Percentiles rank a stretch among this genome's conserved stretches.
These are phyloP conservation scores for Coniochaeta sp. DNA, from an alignment of 2,329 filamentous ascomycete species.

Conservation along the genomic window DNA sequence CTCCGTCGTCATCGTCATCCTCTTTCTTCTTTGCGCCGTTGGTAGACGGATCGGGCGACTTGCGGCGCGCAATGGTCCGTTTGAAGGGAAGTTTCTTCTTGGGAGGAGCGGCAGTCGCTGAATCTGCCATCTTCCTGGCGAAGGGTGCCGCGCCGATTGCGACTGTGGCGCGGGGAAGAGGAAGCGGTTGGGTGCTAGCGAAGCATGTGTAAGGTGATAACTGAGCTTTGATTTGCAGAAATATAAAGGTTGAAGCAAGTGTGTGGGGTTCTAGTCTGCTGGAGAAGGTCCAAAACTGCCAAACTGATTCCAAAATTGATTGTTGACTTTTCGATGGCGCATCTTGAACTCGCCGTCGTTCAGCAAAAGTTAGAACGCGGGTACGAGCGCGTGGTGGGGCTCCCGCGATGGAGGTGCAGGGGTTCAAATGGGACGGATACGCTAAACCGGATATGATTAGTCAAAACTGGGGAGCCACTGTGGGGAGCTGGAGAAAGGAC, in stretches of 20 bases:
- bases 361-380: not conserved
- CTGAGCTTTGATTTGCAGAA: too few species aligned
- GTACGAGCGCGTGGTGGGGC: not conserved
- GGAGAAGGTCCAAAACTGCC: not conserved
- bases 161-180: not conserved
- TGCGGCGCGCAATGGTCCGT: conserved; percentile 14
- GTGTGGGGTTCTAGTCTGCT: too few species aligned
- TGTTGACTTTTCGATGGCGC: not conserved
- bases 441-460: not conserved
- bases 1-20: conserved; percentile 23
- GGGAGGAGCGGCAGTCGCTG: not conserved
- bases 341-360: too few species aligned
- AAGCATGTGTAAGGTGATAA: not conserved
- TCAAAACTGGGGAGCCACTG: not conserved
- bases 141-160: not conserved
- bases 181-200: not conserved
- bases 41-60: conserved; percentile 1
- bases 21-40: conserved; percentile 5
- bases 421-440: not conserved
- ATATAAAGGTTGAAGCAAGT: too few species aligned
- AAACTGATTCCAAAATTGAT: not conserved
- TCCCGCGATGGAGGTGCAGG: not conserved
- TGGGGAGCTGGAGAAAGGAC: not conserved
- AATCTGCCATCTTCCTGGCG: not conserved
- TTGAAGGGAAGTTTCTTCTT: conserved; percentile 19